phyloP scores from a whole-genome alignment of 331 rosid genomes.

The Malus hybrid region DNA sequence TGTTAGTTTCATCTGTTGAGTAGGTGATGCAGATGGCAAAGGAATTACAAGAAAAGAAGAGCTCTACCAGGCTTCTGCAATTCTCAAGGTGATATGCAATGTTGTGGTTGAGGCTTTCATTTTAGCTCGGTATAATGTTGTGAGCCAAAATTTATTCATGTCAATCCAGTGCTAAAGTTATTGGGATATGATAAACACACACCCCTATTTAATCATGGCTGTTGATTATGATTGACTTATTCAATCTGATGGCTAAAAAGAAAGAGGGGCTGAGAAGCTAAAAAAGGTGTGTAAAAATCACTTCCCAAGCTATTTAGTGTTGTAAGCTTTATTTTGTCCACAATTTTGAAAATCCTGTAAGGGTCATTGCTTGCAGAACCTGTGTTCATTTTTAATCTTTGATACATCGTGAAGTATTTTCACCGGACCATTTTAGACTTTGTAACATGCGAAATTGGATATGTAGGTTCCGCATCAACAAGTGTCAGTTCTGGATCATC shows the following conservation, averaged over 20 bases:
- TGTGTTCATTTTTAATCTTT: not conserved
- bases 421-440: not conserved
- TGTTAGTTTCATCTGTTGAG: conserved; percentile 15
- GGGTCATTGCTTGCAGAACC: not conserved
- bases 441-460: conserved; percentile 16
- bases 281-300: too few species aligned
- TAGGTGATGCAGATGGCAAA: conserved; percentile 80
- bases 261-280: too few species aligned
- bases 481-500: conserved; percentile 72
- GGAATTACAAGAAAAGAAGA: conserved; percentile 72
- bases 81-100: conserved; percentile 64
- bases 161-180: not conserved
- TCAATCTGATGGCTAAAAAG: too few species aligned
- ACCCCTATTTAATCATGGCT: too few species aligned
- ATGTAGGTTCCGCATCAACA: conserved; percentile 60
- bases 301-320: too few species aligned
- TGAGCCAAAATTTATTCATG: not conserved
- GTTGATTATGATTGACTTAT: too few species aligned
- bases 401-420: not conserved
- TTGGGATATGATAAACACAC: too few species aligned
- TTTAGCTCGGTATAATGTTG: not conserved
- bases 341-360: not conserved
- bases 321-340: not conserved
- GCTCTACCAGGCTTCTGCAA: conserved; percentile 69
- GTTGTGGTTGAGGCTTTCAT: conserved; percentile 1